These are phyloP conservation scores for Pholiota adiposa DNA, from an alignment of 1,284 basidiomycete species.

Conservation along the genomic window DNA sequence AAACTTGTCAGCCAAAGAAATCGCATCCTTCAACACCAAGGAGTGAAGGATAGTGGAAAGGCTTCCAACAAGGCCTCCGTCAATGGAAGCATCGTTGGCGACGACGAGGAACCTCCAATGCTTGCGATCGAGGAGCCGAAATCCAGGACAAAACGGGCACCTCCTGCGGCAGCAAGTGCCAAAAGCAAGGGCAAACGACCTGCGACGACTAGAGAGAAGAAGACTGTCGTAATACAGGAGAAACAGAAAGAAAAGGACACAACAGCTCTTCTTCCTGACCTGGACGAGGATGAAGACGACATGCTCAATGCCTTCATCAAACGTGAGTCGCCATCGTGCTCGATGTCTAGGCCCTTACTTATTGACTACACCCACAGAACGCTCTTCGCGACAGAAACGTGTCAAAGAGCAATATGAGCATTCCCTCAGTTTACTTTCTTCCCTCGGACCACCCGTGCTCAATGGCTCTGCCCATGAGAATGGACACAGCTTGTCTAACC, in stretches of 20 bases:
- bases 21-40: constrained; percentile 42
- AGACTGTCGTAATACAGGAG: constrained; percentile 16
- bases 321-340: constrained; percentile 15
- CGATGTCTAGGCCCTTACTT: neutral
- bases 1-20: constrained; percentile 42
- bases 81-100: constrained; percentile 30
- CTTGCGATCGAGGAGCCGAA: constrained; percentile 26
- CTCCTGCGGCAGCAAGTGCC: neutral
- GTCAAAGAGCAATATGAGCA: constrained; percentile 21
- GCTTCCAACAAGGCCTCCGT: constrained; percentile 28
- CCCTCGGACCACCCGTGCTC: constrained; percentile 21
- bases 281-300: constrained; percentile 26
- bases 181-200: constrained; percentile 24
- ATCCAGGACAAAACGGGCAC: constrained; percentile 28
- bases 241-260: constrained; percentile 24
- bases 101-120: constrained; percentile 28
- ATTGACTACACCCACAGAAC: constrained; percentile 13
- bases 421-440: constrained; percentile 20
- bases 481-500: constrained; percentile 19
- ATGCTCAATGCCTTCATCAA: constrained; percentile 25
- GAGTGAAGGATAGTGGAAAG: constrained; percentile 37
- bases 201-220: constrained; percentile 20
- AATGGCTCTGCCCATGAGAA: constrained; percentile 24
- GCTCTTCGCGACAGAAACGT: constrained; percentile 10
- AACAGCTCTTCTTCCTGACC: constrained; percentile 15